phyloP scores from a whole-genome alignment of 2,329 filamentous ascomycete genomes.

The Fusarium fujikuroi region DNA sequence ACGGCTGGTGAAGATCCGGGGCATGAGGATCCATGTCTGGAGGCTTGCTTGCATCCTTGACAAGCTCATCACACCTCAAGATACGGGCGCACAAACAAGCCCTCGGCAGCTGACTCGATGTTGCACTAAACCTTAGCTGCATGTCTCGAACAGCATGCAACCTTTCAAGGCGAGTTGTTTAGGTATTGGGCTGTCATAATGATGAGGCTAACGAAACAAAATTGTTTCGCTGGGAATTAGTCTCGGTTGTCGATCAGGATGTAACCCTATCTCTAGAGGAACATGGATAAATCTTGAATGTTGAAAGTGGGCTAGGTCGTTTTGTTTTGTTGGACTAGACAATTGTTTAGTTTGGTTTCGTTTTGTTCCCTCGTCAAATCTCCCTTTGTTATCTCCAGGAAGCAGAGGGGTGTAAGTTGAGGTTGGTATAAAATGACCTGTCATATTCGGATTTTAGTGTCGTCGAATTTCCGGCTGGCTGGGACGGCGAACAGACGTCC shows the following conservation, averaged over 20 bases:
- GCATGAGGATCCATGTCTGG: conserved; percentile 16
- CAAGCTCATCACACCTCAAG: background rate
- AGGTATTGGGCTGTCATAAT: background rate
- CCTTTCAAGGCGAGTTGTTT: background rate
- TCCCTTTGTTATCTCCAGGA: conserved; percentile 14
- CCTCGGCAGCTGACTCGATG: background rate
- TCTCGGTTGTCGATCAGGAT: conserved; percentile 31
- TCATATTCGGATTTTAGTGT: conserved; percentile 32
- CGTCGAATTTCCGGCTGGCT: conserved; percentile 30
- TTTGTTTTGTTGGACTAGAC: background rate
- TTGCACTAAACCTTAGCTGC: conserved; percentile 8
- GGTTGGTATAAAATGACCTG: conserved; percentile 28
- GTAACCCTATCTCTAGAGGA: conserved; percentile 34
- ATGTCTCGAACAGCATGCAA: background rate
- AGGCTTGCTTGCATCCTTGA: background rate
- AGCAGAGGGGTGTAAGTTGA: conserved; percentile 21
- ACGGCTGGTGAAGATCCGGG: conserved; percentile 9
- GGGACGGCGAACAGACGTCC: conserved; percentile 38
- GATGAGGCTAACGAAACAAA: conserved; percentile 13
- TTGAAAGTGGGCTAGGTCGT: conserved; percentile 8
- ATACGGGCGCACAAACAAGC: conserved; percentile 3
- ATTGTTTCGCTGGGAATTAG: conserved; percentile 3
- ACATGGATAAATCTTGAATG: conserved; percentile 17
- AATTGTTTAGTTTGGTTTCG: background rate
- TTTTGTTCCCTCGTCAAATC: conserved; percentile 14